Evolutionary conservation across 2,329 filamentous ascomycete genomes (phyloP).

Genomic region (Laburnicola sp.): DNA sequence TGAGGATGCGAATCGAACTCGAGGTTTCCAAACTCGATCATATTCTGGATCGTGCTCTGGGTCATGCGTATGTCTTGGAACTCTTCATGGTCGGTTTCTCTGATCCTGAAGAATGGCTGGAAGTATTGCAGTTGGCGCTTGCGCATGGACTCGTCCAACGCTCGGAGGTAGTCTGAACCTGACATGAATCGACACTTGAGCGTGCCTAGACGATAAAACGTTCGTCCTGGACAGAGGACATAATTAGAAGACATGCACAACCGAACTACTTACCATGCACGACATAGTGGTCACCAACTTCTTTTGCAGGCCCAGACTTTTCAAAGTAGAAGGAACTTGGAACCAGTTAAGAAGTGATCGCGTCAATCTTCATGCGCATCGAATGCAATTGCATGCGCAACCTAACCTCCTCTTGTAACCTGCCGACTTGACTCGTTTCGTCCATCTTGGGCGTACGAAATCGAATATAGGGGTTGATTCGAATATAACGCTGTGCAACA

Average conservation of each 20-base stretch:
- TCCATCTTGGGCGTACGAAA: slow-evolving; percentile 33
- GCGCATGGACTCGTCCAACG: slow-evolving; percentile 35
- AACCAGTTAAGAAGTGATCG: slow-evolving; percentile 40
- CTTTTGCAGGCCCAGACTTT: slow-evolving; percentile 6
- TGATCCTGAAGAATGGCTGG: slow-evolving; percentile 38
- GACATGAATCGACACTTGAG: slow-evolving; percentile 42
- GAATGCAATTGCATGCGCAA: slow-evolving; percentile 31
- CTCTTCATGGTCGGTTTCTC: slow-evolving; percentile 7
- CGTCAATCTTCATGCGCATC: slow-evolving; percentile 31
- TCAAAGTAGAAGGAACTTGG: slow-evolving; percentile 47
- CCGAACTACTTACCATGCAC: slow-evolving; percentile 4
- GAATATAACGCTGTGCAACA: slow-evolving; percentile 34
- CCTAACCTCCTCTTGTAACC: slow-evolving; percentile 37
- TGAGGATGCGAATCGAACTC: slow-evolving; percentile 9
- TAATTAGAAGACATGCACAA: slow-evolving; percentile 15
- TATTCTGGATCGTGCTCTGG: slow-evolving; percentile 4
- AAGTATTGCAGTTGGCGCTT: slow-evolving; percentile 29
- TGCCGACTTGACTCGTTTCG: slow-evolving; percentile 39
- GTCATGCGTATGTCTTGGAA: slow-evolving; percentile 8
- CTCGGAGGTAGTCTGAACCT: slow-evolving; percentile 35
- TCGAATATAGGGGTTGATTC: slow-evolving; percentile 41
- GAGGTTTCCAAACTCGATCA: slow-evolving; percentile 12
- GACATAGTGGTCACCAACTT: slow-evolving; percentile 8
- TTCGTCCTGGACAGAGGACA: neutral
- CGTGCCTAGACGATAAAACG: slow-evolving; percentile 16